Evolutionary conservation across 164 flowering plant species (phyloP).

Genomic region (Cinnamomum micranthum): DNA sequence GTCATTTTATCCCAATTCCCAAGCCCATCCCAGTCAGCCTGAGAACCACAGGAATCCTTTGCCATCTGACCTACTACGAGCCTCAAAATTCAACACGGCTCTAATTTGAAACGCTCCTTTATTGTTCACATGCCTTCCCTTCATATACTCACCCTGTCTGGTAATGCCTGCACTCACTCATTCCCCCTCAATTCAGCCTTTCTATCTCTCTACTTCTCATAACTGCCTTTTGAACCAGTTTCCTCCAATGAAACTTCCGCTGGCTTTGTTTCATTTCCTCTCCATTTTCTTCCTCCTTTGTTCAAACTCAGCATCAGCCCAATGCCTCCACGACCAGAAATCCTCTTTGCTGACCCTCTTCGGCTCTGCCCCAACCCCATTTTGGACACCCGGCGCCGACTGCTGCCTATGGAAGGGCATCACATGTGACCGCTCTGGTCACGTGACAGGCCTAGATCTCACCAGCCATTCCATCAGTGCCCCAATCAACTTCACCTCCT

Average conservation of each 20-base stretch:
- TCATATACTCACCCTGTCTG: too few relatives aligned
- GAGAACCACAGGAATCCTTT: conserved; percentile 1
- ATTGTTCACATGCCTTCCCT: too few relatives aligned
- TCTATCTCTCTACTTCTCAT: too few relatives aligned
- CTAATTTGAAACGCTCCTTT: too few relatives aligned
- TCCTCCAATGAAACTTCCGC: conserved; percentile 23
- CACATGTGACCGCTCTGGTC: conserved; percentile 27
- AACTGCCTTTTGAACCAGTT: conserved; percentile 12
- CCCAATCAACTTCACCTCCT: background rate
- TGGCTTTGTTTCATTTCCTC: background rate
- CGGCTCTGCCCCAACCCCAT: conserved; percentile 11
- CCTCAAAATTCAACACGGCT: too few relatives aligned
- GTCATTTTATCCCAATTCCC: too few relatives aligned
- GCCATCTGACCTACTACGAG: too few relatives aligned
- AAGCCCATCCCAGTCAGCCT: conserved; percentile 6
- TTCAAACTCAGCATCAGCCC: conserved; percentile 11
- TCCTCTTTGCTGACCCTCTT: background rate
- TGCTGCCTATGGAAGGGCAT: conserved; percentile 41
- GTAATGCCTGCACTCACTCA: too few relatives aligned
- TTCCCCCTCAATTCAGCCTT: too few relatives aligned
- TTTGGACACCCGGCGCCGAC: conserved; percentile 31
- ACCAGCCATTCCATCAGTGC: conserved; percentile 21
- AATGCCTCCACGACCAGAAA: conserved; percentile 33
- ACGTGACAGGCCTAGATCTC: conserved; percentile 31
- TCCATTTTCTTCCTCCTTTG: conserved; percentile 5